phyloP scores from a whole-genome alignment of 108 stramenopile genomes.

The Nitzschia sp. region DNA sequence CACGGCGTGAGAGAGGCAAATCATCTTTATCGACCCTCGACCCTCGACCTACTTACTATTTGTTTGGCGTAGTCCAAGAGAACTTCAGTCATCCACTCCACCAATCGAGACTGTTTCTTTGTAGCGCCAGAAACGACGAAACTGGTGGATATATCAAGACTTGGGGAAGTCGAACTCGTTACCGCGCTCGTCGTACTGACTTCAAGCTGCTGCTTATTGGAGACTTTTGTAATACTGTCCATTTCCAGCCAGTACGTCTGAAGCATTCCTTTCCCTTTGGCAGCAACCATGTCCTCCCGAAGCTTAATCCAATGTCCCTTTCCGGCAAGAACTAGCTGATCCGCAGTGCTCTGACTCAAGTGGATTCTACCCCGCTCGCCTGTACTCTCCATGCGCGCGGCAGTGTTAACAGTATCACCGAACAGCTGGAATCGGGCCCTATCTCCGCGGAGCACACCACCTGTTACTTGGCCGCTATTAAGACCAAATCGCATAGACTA shows the following conservation, averaged over 20 bases:
- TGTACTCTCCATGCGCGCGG: slow-evolving; percentile 63
- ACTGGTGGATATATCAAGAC: background rate
- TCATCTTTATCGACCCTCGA: background rate
- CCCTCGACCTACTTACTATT: slow-evolving; percentile 2
- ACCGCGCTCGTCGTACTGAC: background rate
- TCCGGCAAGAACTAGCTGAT: slow-evolving; percentile 38
- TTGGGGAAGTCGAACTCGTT: background rate
- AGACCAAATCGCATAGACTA: background rate
- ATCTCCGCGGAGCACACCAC: slow-evolving; percentile 22
- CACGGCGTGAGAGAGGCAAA: background rate
- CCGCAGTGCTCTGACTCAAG: slow-evolving; percentile 49
- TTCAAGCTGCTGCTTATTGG: too few relatives aligned
- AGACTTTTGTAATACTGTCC: background rate
- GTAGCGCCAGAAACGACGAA: background rate
- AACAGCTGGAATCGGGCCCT: slow-evolving; percentile 24
- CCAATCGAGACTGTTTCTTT: background rate
- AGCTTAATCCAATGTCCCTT: slow-evolving; percentile 43
- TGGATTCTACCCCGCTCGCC: slow-evolving; percentile 52
- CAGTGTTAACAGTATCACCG: slow-evolving; percentile 53
- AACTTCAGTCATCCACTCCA: slow-evolving; percentile 19
- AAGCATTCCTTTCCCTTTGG: slow-evolving; percentile 65
- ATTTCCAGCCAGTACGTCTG: slow-evolving; percentile 24
- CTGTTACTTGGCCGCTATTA: slow-evolving; percentile 20
- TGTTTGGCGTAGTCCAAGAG: slow-evolving; percentile 26
- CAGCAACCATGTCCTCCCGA: slow-evolving; percentile 41